These are phyloP conservation scores for Auricularia heimuer DNA, from an alignment of 768 basidiomycete species.

Conservation along the genomic window DNA sequence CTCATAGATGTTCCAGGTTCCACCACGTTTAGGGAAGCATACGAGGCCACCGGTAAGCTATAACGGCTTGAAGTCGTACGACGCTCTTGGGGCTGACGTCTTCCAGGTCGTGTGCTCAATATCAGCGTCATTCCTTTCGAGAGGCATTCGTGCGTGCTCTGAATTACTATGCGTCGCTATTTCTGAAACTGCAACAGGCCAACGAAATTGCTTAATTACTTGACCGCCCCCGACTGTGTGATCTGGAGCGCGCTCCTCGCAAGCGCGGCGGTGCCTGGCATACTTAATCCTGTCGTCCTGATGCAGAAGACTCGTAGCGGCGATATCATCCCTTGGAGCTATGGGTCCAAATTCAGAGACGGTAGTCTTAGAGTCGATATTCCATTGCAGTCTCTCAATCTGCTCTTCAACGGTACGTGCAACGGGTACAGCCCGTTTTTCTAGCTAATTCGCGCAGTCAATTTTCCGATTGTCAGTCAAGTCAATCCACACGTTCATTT, in stretches of 20 bases:
- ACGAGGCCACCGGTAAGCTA: slow-evolving; percentile 50
- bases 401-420: slow-evolving; percentile 72
- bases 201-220: slow-evolving; percentile 90
- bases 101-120: slow-evolving; percentile 72
- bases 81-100: no score
- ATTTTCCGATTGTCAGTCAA: slow-evolving; percentile 88
- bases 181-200: slow-evolving; percentile 42
- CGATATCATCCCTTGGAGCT: slow-evolving; percentile 80
- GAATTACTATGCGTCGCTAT: neutral
- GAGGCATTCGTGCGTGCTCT: slow-evolving; percentile 59
- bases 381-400: slow-evolving; percentile 76
- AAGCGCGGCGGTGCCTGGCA: slow-evolving; percentile 83
- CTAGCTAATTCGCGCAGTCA: slow-evolving; percentile 38
- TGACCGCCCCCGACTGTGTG: slow-evolving; percentile 81
- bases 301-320: slow-evolving; percentile 86
- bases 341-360: slow-evolving; percentile 91
- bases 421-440: no score
- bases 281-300: slow-evolving; percentile 88
- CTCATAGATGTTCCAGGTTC: slow-evolving; percentile 85
- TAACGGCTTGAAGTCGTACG: no score
- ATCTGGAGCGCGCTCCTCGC: slow-evolving; percentile 31
- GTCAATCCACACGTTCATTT: slow-evolving; percentile 83
- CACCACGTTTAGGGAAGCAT: slow-evolving; percentile 93
- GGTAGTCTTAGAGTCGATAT: slow-evolving; percentile 92
- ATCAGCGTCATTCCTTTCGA: slow-evolving; percentile 89